These are phyloP conservation scores for Cladophialophora exuberans DNA, from an alignment of 2,329 filamentous ascomycete genomes.

Conservation along the genomic window DNA sequence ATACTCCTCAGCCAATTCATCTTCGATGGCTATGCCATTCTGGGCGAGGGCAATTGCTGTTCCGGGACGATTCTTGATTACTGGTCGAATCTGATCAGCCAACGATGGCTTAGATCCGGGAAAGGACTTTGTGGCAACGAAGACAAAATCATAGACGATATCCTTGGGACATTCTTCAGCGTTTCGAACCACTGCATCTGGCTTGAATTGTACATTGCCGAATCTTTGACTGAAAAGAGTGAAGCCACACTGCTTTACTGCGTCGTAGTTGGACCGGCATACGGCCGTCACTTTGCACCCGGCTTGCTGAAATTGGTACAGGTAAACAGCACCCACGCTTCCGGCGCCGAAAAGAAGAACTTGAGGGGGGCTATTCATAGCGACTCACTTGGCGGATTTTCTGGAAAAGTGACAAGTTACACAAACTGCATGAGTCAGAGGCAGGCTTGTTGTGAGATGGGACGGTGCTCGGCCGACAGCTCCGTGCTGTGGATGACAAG, in stretches of 20 bases:
- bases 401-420: no score
- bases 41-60: constrained; percentile 63
- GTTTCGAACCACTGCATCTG: constrained; percentile 64
- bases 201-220: constrained; percentile 66
- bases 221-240: constrained; percentile 62
- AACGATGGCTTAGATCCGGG: constrained; percentile 56
- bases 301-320: constrained; percentile 34
- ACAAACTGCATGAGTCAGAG: no score
- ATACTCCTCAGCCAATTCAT: constrained; percentile 54
- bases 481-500: no score
- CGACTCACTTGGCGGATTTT: no score
- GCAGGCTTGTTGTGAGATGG: no score
- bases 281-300: constrained; percentile 57
- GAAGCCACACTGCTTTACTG: constrained; percentile 55
- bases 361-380: constrained; percentile 26
- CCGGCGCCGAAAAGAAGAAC: constrained; percentile 32
- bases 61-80: constrained; percentile 50
- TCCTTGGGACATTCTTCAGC: constrained; percentile 53
- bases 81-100: constrained; percentile 55
- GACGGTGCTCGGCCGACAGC: no score
- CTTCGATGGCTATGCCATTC: constrained; percentile 66
- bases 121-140: constrained; percentile 62
- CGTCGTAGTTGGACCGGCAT: constrained; percentile 61
- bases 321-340: constrained; percentile 31
- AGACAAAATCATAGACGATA: constrained; percentile 56